Conservation (phyloP, 257 asterid species). For the Solanum chilense region DNA sequence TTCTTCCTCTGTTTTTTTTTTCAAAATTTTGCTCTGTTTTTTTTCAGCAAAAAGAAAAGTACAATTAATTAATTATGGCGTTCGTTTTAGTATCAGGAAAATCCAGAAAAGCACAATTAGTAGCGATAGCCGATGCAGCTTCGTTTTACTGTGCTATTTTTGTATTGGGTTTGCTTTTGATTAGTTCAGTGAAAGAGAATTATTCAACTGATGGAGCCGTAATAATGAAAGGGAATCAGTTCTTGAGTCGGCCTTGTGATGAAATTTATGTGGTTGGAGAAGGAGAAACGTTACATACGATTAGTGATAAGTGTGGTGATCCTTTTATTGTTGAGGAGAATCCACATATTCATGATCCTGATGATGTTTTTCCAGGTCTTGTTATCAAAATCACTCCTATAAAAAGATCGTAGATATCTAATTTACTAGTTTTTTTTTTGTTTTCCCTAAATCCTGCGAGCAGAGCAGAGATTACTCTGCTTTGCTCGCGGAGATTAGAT, state of each 20-base stretch:
- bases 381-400: conserved; percentile 16
- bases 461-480: background rate
- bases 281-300: conserved; percentile 33
- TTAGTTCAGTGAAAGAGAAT: conserved; percentile 6
- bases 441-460: background rate
- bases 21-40: background rate
- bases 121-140: conserved; percentile 14
- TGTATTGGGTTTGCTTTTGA: conserved; percentile 12
- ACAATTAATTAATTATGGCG: background rate
- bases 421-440: background rate
- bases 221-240: conserved; percentile 1
- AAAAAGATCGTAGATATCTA: background rate
- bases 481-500: background rate
- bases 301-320: conserved; percentile 35
- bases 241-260: conserved; percentile 9
- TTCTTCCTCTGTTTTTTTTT: background rate
- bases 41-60: background rate
- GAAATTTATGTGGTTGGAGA: conserved; percentile 32
- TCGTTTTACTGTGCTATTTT: conserved; percentile 27
- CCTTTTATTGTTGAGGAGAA: conserved; percentile 28
- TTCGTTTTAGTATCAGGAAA: background rate
- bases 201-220: background rate
- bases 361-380: conserved; percentile 37
- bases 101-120: background rate
- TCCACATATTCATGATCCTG: conserved; percentile 38